Base-by-base conservation (phyloP, 78 protist genomes). In the Tieghemostelium lacteum region DNA sequence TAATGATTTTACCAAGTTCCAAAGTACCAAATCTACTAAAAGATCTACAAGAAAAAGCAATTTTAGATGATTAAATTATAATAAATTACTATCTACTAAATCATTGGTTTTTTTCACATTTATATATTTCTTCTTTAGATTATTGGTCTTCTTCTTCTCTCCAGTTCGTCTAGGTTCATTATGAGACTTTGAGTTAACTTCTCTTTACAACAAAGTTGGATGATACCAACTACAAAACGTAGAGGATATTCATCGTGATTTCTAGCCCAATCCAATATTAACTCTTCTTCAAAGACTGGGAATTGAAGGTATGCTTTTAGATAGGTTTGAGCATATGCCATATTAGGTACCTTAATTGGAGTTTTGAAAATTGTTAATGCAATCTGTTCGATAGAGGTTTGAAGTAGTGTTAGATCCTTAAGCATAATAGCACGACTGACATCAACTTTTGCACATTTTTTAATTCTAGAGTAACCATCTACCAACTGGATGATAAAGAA, bases 101-200 rank as follows among this genome's bases (percentile, higher is more conserved):
- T 69, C 28, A 28, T 19, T 49, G 26, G 31, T 70, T 49, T 26
- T 69, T 28, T 31, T 69, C 42, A 69, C 26, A 37, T 10, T 39
- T 28, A 8, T 28, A n/a, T 67, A 26, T 1, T 67, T 67, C 16
- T 1, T 39, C 36, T 65, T 31, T 17, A 31, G 26, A 63, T 63
- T 67, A 40, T 42, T 22, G 3, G 16, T 69, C 91, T 83, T 69
- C 91, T 66, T 70, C 42, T 66, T 16, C 67, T 58, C 39, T 83
- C 91, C 76, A 83, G 57, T 39, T 83, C 91, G 66, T 83, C 91
- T 2, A 83, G n/a, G n/a, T n/a, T n/a, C n/a, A 45, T 45, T 83
- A 78, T 39, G 2, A 28, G 2, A 70, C 5, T 29, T 69, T 50
- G 24, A 24, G 24, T 66, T 63, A 66, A 52, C 66, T 83, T 22